Evolutionary conservation across 2,329 filamentous ascomycete genomes (phyloP).

Genomic region (Metarhizium rileyi): DNA sequence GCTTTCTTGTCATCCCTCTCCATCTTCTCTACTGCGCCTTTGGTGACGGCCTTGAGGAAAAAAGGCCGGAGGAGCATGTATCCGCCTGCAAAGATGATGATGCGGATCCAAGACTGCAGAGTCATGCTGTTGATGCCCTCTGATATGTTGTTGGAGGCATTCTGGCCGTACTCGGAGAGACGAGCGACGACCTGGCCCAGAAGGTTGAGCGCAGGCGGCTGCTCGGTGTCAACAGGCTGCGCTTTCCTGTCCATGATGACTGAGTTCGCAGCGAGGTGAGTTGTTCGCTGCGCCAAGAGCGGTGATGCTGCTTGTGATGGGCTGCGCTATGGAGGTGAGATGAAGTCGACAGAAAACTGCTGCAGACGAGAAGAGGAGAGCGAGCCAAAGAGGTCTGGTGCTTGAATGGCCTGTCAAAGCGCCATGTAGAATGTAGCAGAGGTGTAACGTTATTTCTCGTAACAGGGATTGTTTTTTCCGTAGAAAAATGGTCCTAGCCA

Average conservation of each 20-base stretch:
- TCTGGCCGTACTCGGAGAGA: constrained; percentile 26
- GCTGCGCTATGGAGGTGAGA: not conserved
- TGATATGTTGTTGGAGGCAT: constrained; percentile 37
- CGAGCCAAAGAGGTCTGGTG: too few relatives aligned
- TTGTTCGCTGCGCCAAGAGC: constrained; percentile 2
- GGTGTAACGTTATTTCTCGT: too few relatives aligned
- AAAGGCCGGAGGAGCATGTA: constrained; percentile 69
- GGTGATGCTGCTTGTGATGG: not conserved
- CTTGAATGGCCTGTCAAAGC: too few relatives aligned
- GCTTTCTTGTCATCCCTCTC: constrained; percentile 45
- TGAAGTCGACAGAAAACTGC: constrained; percentile 3
- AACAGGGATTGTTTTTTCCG: too few relatives aligned
- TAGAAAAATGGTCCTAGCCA: too few relatives aligned
- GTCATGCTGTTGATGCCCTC: constrained; percentile 41
- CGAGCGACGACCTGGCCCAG: constrained; percentile 24
- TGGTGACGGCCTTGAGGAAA: constrained; percentile 56
- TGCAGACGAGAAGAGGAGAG: too few relatives aligned
- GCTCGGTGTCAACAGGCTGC: constrained; percentile 16
- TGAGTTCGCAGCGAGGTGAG: not conserved
- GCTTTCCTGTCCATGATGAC: constrained; percentile 14
- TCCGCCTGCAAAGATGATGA: constrained; percentile 60
- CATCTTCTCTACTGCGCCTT: constrained; percentile 53
- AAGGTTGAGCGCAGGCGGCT: constrained; percentile 19
- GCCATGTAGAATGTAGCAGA: too few relatives aligned
- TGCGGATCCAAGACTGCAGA: constrained; percentile 51